Conservation (phyloP, 1,139 yeast genomes). For the Pneumocystis wakefieldiae region DNA sequence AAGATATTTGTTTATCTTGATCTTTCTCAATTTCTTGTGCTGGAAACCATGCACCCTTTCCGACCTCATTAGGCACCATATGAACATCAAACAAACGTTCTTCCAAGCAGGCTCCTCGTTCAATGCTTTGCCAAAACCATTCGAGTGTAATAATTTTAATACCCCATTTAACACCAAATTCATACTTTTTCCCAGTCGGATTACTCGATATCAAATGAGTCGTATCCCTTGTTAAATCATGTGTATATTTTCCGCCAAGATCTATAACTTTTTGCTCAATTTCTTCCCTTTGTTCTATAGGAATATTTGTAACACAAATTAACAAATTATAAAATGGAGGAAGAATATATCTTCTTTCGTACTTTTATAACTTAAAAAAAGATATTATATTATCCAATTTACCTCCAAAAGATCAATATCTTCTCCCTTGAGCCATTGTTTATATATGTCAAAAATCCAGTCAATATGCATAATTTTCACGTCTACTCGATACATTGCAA, state of each 20-base stretch:
- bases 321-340: constrained; percentile 35
- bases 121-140: constrained; percentile 35
- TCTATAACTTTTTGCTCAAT: constrained; percentile 30
- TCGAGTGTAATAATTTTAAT: constrained; percentile 58
- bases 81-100: constrained; percentile 2
- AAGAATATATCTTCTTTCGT: constrained; percentile 20
- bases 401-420: constrained; percentile 22
- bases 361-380: constrained; percentile 10
- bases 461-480: constrained; percentile 39
- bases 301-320: constrained; percentile 41
- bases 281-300: constrained; percentile 25
- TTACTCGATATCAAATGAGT: constrained; percentile 42
- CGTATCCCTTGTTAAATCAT: constrained; percentile 39
- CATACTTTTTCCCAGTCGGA: constrained; percentile 44
- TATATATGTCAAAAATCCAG: constrained; percentile 33
- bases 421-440: constrained; percentile 41
- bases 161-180: constrained; percentile 51
- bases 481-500: constrained; percentile 45
- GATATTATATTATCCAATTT: background rate
- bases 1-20: background rate
- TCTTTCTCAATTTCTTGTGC: background rate
- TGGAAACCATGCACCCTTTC: constrained; percentile 1
- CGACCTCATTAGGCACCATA: background rate
- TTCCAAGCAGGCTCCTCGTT: constrained; percentile 11
- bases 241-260: constrained; percentile 47